These are phyloP conservation scores for Beauveria rudraprayagi DNA, from an alignment of 2,329 filamentous ascomycete genomes.

Conservation along the genomic window DNA sequence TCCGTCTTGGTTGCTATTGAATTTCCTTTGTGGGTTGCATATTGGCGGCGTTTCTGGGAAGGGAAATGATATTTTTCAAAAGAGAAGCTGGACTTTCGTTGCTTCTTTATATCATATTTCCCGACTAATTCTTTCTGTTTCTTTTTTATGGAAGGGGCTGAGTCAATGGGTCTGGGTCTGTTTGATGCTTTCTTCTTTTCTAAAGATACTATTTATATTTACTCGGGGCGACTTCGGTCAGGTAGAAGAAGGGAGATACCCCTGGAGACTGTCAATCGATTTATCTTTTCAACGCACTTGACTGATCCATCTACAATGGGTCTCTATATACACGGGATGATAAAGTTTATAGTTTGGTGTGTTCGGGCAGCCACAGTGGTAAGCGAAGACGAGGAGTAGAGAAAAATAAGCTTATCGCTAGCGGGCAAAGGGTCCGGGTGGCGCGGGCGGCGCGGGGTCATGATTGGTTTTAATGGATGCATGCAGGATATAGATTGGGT, in stretches of 20 bases:
- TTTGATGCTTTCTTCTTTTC: neutral
- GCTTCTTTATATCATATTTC: neutral
- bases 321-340: neutral
- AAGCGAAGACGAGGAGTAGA: neutral
- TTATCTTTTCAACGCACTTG: neutral
- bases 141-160: neutral
- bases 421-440: neutral
- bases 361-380: no score
- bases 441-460: no score
- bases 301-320: neutral
- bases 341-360: no score
- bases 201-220: neutral
- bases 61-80: neutral
- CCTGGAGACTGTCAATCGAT: neutral
- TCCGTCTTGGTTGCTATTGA: neutral
- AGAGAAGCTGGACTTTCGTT: neutral
- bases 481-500: no score
- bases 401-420: neutral
- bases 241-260: neutral
- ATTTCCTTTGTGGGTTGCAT: slow-evolving; percentile 10
- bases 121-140: neutral
- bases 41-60: slow-evolving; percentile 2
- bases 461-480: no score
- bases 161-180: neutral
- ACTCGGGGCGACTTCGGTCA: neutral